phyloP scores from a whole-genome alignment of 305 asterid species.

The Fraxinus dipetala region DNA sequence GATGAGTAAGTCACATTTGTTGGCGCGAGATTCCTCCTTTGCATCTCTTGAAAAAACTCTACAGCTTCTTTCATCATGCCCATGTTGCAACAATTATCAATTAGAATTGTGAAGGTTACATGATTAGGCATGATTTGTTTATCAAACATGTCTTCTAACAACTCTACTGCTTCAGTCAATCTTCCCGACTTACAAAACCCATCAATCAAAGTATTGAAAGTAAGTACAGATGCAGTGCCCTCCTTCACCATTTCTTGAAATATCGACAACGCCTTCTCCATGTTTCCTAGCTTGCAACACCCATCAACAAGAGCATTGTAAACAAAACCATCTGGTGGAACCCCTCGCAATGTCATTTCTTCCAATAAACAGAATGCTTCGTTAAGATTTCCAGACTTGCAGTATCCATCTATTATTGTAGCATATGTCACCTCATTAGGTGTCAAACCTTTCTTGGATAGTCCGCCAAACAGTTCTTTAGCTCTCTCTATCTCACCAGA shows the following conservation, averaged over 20 bases:
- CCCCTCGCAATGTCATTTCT: slow-evolving; percentile 55
- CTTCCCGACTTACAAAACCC: slow-evolving; percentile 68
- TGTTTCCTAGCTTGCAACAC: slow-evolving; percentile 68
- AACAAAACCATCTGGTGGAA: slow-evolving; percentile 62
- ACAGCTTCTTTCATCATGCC: slow-evolving; percentile 67
- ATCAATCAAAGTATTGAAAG: slow-evolving; percentile 70
- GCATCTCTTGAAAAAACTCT: slow-evolving; percentile 62
- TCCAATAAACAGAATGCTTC: slow-evolving; percentile 60
- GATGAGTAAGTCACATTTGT: slow-evolving; percentile 67
- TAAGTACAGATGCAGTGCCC: slow-evolving; percentile 54
- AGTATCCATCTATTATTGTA: slow-evolving; percentile 70
- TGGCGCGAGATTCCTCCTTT: slow-evolving; percentile 51
- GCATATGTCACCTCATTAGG: slow-evolving; percentile 72
- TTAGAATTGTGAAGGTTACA: slow-evolving; percentile 66
- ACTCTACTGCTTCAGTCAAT: slow-evolving; percentile 53
- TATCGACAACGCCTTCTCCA: slow-evolving; percentile 57
- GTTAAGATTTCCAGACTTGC: slow-evolving; percentile 57
- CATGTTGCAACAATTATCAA: slow-evolving; percentile 56
- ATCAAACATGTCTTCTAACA: slow-evolving; percentile 57
- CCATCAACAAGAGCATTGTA: slow-evolving; percentile 71
- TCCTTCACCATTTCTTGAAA: slow-evolving; percentile 49
- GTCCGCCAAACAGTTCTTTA: slow-evolving; percentile 57
- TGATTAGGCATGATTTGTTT: slow-evolving; percentile 62
- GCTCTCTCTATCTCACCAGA: slow-evolving; percentile 61
- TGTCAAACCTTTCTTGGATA: slow-evolving; percentile 49